Percentiles rank a stretch among this genome's conserved stretches.
Conservation (phyloP, 345 rosid genomes). For the Erucastrum elatum region DNA sequence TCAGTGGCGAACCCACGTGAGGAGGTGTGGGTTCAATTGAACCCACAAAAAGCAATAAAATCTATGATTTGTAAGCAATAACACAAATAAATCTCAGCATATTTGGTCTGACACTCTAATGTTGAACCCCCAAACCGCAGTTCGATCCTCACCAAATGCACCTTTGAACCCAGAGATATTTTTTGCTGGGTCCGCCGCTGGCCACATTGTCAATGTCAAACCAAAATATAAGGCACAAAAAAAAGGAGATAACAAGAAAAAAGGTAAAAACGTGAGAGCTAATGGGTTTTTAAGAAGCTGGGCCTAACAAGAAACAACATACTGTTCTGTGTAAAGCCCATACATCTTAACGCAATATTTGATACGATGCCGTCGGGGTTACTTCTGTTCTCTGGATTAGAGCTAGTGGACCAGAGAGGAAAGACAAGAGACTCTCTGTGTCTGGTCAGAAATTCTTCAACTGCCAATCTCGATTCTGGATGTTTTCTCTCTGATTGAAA, state of each 20-base stretch:
- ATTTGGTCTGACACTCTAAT: no score
- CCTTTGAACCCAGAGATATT: no score
- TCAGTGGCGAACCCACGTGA: no score
- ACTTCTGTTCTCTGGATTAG: neutral
- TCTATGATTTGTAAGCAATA: no score
- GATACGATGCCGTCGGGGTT: neutral
- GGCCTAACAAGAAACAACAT: neutral
- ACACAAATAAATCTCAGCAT: no score
- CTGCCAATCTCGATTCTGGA: neutral
- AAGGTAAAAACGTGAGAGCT: neutral
- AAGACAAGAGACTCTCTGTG: neutral
- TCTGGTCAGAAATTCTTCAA: constrained; percentile 15
- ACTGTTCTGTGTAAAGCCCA: neutral
- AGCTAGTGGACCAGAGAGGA: neutral
- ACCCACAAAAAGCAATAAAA: no score
- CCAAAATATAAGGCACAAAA: neutral
- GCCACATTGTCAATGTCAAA: neutral
- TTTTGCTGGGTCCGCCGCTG: no score
- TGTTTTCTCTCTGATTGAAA: constrained; percentile 5
- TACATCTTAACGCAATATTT: neutral
- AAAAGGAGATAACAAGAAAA: neutral
- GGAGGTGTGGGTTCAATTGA: no score
- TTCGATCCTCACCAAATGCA: no score
- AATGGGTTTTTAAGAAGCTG: neutral
- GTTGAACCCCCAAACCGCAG: no score